These are phyloP conservation scores for Cicer chorassanicum DNA, from an alignment of 306 rosid species.

Conservation along the genomic window DNA sequence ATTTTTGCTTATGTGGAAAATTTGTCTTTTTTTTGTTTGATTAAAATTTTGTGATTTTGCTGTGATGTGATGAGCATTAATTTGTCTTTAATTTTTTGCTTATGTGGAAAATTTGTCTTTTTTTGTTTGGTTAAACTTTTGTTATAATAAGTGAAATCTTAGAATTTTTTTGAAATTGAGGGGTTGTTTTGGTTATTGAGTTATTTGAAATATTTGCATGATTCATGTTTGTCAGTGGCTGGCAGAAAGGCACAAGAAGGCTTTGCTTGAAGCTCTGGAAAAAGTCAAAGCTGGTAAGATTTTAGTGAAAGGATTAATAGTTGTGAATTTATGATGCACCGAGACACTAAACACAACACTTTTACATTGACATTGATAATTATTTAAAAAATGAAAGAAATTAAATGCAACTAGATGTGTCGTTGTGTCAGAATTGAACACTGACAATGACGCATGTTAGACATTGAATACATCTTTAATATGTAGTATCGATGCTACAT, in stretches of 20 bases:
- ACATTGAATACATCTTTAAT: too few species aligned
- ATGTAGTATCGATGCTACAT: background rate
- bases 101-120: background rate
- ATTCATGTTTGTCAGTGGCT: conserved; percentile 48
- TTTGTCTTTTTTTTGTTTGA: too few species aligned
- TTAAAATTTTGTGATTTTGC: background rate
- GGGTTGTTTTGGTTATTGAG: background rate
- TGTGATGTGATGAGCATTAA: background rate
- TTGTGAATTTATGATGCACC: conserved; percentile 18
- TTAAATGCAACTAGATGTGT: too few species aligned
- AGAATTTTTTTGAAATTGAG: background rate
- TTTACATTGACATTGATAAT: too few species aligned
- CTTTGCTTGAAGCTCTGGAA: conserved; percentile 86
- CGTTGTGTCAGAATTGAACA: too few species aligned
- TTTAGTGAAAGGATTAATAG: conserved; percentile 11
- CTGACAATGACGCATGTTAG: too few species aligned
- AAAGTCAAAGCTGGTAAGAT: conserved; percentile 86
- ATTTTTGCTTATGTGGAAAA: too few species aligned
- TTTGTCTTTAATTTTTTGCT: background rate
- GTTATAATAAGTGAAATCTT: background rate
- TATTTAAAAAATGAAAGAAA: too few species aligned
- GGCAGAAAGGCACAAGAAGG: conserved; percentile 53
- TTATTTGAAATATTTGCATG: background rate
- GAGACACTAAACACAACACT: too few species aligned
- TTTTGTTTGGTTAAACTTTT: conserved; percentile 11